Percentiles rank a stretch among this genome's conserved stretches.
Evolutionary conservation across 2,329 filamentous ascomycete species (phyloP).

Genomic region (Chaetoscypha palmicola): DNA sequence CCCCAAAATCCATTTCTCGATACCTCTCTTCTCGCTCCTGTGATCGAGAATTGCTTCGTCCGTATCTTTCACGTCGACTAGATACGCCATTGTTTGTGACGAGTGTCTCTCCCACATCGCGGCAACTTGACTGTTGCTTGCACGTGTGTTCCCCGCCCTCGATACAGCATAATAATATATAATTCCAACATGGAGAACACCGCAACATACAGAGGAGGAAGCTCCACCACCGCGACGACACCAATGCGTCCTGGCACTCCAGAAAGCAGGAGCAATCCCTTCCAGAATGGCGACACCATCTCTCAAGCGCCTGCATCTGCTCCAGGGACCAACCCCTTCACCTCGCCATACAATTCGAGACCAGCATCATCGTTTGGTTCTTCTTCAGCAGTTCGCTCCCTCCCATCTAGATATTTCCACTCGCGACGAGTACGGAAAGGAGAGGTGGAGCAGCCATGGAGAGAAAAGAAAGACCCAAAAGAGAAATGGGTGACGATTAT

Average conservation of each 20-base stretch:
- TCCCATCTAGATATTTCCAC: slow-evolving; percentile 28
- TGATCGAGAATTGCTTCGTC: too few relatives aligned
- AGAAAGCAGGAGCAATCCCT: slow-evolving; percentile 29
- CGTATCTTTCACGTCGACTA: too few relatives aligned
- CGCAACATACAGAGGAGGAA: slow-evolving; percentile 5
- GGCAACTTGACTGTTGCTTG: too few relatives aligned
- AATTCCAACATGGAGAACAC: slow-evolving; percentile 2
- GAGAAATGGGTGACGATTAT: slow-evolving; percentile 86
- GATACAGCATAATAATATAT: too few relatives aligned
- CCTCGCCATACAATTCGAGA: slow-evolving; percentile 36
- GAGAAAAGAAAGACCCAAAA: slow-evolving; percentile 63
- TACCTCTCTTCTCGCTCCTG: too few relatives aligned
- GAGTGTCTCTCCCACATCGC: too few relatives aligned
- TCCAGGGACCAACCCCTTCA: slow-evolving; percentile 24
- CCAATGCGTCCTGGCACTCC: slow-evolving; percentile 34
- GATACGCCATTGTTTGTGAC: too few relatives aligned
- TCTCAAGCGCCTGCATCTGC: slow-evolving; percentile 17
- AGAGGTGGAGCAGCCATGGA: slow-evolving; percentile 70
- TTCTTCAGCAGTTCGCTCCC: slow-evolving; percentile 32
- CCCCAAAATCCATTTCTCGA: too few relatives aligned
- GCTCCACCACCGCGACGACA: slow-evolving; percentile 28
- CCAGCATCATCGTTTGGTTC: slow-evolving; percentile 37
- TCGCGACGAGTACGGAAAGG: slow-evolving; percentile 56
- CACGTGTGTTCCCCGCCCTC: too few relatives aligned
- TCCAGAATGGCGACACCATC: slow-evolving; percentile 22